Evolutionary conservation across 495 filamentous ascomycete species (phyloP), one percentile per base, ranked within the genome.

Genomic region (Penicillium robsamsonii): DNA sequence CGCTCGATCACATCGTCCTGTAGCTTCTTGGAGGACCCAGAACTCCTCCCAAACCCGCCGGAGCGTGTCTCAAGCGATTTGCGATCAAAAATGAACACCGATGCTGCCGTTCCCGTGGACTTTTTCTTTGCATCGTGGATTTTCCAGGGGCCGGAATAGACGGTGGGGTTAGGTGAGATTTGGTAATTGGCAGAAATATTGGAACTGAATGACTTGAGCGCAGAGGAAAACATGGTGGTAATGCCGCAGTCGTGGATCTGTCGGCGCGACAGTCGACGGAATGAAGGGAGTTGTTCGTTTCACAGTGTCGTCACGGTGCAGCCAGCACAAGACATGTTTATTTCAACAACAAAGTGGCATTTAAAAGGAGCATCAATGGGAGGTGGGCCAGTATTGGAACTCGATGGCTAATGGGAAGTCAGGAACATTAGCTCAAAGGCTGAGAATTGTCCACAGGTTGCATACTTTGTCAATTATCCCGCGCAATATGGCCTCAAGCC

Each of bases 71-170:
- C 92, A 52, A 98, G 76, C 0, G 81, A 80, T 69, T 96, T 96
- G 62, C 82, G 85, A 49, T 97, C 95, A 69, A 98, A 97, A 58
- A 96, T 86, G 65, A 97, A 98, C 56, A 97, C 85, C 10, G 94
- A 97, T 20, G 87, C 92, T 13, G 87, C 71, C 60, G 93, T 96
- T 33, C 85, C 87, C 0, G 91, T 94, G 12, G 87, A 88, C 70
- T 96, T 97, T 72, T 96, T 96, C 79, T 95, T 97, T 43, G 89
- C 95, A 75, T 95, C 90, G 77, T 91, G 91, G 70, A 98, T 92
- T 76, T 91, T 96, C 94, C 94, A 98, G 24, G 92, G 90, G 20
- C 94, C 94, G 22, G 92, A 88, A 31, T 82, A 82, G 18, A 90
- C 82, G 11, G 81, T 82, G 20, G 88, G 81, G 50, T 81, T 79